A percentile compares a stretch with the other conserved stretches of the same genome.
phyloP scores from a whole-genome alignment of 305 asterid genomes.

The Fraxinus albicans region DNA sequence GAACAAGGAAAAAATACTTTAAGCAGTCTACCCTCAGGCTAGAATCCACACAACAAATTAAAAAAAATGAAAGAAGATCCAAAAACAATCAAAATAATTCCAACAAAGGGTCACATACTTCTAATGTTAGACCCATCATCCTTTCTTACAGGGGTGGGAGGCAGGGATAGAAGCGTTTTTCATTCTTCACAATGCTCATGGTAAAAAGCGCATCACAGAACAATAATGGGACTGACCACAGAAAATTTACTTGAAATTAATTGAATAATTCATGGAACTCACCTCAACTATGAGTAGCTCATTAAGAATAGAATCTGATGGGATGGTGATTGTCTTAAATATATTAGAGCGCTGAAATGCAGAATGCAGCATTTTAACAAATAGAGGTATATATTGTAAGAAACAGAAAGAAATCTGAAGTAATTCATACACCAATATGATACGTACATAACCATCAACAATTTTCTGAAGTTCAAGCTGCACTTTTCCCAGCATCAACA shows the following conservation, averaged over 20 bases:
- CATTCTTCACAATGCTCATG: not conserved
- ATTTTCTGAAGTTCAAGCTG: constrained; percentile 49
- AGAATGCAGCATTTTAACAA: not conserved
- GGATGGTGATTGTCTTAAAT: constrained; percentile 74
- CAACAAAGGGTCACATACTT: not conserved
- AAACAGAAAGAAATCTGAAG: constrained; percentile 15
- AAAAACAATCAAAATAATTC: not conserved
- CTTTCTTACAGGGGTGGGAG: not conserved
- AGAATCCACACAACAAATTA: not conserved
- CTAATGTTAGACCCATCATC: not conserved
- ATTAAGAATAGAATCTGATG: constrained; percentile 96
- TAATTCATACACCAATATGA: constrained; percentile 12
- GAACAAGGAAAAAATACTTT: not conserved
- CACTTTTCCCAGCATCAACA: constrained; percentile 50
- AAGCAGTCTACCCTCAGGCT: not conserved
- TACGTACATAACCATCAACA: constrained; percentile 49
- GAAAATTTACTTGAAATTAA: constrained; percentile 1
- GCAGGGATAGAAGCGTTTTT: not conserved
- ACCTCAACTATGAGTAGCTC: constrained; percentile 94
- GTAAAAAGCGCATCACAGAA: not conserved
- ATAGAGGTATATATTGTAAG: constrained; percentile 6
- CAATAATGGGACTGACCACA: constrained; percentile 8
- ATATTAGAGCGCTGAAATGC: constrained; percentile 85
- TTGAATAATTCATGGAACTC: constrained; percentile 21
- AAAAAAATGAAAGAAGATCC: not conserved